phyloP scores from a whole-genome alignment of 2,329 filamentous ascomycete species.

The Apiospora hydei region DNA sequence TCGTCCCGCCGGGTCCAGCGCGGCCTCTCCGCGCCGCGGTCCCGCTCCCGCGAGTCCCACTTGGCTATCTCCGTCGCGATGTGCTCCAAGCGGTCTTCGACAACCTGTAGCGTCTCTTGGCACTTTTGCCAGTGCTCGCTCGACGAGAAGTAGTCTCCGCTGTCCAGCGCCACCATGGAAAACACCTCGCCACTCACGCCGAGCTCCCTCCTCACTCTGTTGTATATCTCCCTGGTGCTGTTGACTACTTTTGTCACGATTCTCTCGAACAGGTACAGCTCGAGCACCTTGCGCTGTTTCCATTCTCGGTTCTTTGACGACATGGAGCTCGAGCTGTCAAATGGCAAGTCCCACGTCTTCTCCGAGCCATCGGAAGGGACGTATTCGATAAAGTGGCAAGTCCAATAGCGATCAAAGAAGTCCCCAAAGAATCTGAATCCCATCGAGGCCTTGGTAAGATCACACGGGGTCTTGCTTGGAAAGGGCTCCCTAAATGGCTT shows the following conservation, averaged over 20 bases:
- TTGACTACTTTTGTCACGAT: constrained; percentile 24
- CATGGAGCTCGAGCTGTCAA: neutral
- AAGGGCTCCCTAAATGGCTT: neutral
- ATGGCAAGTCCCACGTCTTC: neutral
- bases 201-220: neutral
- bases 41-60: constrained; percentile 38
- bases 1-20: constrained; percentile 44
- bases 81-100: constrained; percentile 34
- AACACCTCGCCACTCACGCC: constrained; percentile 16
- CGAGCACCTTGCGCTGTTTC: constrained; percentile 41
- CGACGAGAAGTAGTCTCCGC: constrained; percentile 24
- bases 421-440: constrained; percentile 42
- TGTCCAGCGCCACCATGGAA: constrained; percentile 20
- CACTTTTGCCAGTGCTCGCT: constrained; percentile 31
- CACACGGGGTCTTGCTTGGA: neutral
- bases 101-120: constrained; percentile 31
- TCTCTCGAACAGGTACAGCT: constrained; percentile 37
- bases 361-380: neutral
- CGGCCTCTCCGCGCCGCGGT: constrained; percentile 37
- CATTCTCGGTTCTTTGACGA: constrained; percentile 22
- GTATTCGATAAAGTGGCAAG: constrained; percentile 38
- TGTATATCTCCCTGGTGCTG: constrained; percentile 26
- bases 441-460: constrained; percentile 32
- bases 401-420: constrained; percentile 45
- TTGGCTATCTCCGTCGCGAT: constrained; percentile 32